These are phyloP conservation scores for Pontederia paniculata DNA, from an alignment of 176 grass and related monocot genomes.

Conservation along the genomic window DNA sequence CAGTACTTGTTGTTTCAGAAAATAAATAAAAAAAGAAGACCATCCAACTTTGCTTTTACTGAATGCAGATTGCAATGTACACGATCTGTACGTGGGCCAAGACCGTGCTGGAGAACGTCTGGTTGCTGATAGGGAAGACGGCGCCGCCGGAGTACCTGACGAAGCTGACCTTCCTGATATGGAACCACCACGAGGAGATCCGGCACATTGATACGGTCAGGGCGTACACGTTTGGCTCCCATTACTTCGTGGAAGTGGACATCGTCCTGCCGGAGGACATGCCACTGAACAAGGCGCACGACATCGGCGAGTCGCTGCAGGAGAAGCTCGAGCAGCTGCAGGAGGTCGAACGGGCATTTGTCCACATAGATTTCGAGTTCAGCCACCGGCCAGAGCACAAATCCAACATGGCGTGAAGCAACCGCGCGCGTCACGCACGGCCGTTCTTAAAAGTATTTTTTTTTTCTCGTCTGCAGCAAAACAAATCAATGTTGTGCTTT, in stretches of 20 bases:
- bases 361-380: conserved; percentile 14
- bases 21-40: not conserved
- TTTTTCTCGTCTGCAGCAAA: too few relatives aligned
- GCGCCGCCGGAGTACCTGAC: conserved; percentile 10
- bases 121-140: conserved; percentile 8
- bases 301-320: conserved; percentile 11
- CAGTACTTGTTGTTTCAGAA: too few relatives aligned
- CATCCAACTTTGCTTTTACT: not conserved
- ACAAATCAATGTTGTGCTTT: too few relatives aligned
- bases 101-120: conserved; percentile 15
- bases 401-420: not conserved
- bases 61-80: conserved; percentile 7
- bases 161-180: conserved; percentile 11
- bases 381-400: conserved; percentile 11
- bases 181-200: conserved; percentile 15
- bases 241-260: conserved; percentile 14
- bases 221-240: conserved; percentile 12
- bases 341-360: conserved; percentile 9
- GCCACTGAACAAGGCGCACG: conserved; percentile 11
- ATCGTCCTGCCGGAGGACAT: conserved; percentile 7
- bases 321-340: conserved; percentile 15
- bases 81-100: conserved; percentile 12
- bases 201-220: conserved; percentile 14
- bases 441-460: too few relatives aligned
- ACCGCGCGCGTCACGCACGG: too few relatives aligned